phyloP scores from a whole-genome alignment of 352 stramenopile species.

The Aphanomyces invadans region DNA sequence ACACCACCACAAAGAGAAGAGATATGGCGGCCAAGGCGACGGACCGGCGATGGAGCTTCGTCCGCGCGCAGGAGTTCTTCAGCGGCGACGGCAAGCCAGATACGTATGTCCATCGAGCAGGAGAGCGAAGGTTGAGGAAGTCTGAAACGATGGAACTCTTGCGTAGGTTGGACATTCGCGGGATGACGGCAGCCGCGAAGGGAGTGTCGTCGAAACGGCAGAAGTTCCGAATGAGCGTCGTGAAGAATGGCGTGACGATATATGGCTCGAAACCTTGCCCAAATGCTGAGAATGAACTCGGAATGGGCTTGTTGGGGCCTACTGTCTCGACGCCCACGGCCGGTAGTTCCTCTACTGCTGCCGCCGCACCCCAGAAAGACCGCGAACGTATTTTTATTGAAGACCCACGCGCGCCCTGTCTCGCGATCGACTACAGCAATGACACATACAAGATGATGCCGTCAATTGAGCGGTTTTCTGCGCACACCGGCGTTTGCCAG shows the following conservation, averaged over 20 bases:
- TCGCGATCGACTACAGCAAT: constrained; percentile 84
- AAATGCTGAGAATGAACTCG: constrained; percentile 21
- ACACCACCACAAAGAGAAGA: background rate
- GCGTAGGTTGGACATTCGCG: constrained; percentile 79
- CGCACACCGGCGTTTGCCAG: constrained; percentile 79
- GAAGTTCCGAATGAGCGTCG: constrained; percentile 84
- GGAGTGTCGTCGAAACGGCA: constrained; percentile 76
- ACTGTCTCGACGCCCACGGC: background rate
- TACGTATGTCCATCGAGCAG: constrained; percentile 48
- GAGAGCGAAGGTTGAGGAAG: too few relatives aligned
- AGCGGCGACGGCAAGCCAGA: constrained; percentile 80
- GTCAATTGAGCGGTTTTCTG: constrained; percentile 80
- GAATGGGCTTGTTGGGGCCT: constrained; percentile 20
- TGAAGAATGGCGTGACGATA: constrained; percentile 76
- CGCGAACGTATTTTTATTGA: constrained; percentile 84
- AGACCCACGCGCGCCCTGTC: constrained; percentile 67
- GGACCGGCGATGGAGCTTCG: constrained; percentile 63
- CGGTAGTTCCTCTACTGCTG: background rate
- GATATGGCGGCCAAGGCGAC: constrained; percentile 8
- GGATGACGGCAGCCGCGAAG: constrained; percentile 82
- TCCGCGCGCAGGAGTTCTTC: constrained; percentile 82
- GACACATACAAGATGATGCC: constrained; percentile 78
- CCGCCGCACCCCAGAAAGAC: constrained; percentile 24
- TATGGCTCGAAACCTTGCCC: constrained; percentile 77
- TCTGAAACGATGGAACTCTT: too few relatives aligned